Percentiles rank a stretch among this genome's conserved stretches.
Evolutionary conservation across 208 protist genomes (phyloP).

Genomic region (Crithidia sp.): DNA sequence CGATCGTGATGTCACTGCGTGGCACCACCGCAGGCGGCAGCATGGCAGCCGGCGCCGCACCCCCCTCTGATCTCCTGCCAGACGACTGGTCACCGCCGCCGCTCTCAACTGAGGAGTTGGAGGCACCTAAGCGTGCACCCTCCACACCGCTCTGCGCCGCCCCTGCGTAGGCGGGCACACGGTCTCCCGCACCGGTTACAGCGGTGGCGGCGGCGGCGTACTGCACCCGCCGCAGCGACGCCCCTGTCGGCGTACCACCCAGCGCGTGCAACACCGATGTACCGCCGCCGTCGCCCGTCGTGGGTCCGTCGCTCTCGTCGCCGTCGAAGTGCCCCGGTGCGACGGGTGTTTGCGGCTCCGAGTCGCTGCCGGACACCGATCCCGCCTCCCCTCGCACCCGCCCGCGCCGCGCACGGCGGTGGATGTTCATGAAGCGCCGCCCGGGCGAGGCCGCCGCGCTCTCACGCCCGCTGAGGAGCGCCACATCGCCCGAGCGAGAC

Average conservation of each 20-base stretch:
- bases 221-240: slow-evolving; percentile 1
- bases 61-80: not conserved
- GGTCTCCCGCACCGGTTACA: not conserved
- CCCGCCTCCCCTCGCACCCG: not conserved
- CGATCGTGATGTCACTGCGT: slow-evolving; percentile 15
- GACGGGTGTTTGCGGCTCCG: not conserved
- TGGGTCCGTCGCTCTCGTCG: not conserved
- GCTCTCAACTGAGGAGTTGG: not conserved
- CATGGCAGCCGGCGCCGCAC: not conserved
- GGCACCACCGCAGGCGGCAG: not conserved
- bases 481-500: not conserved
- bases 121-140: not conserved
- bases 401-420: slow-evolving; percentile 5
- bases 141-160: not conserved
- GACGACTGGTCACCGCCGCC: not conserved
- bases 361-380: not conserved
- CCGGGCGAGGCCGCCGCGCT: slow-evolving; percentile 2
- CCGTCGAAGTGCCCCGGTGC: not conserved
- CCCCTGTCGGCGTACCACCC: not conserved
- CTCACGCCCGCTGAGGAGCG: not conserved
- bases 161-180: not conserved
- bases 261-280: not conserved
- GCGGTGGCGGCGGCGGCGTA: not conserved
- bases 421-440: slow-evolving; percentile 8
- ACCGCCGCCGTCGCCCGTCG: not conserved